These are phyloP conservation scores for Cladochytrium replicatum DNA, from an alignment of 192 early-diverging fungal species.

Conservation along the genomic window DNA sequence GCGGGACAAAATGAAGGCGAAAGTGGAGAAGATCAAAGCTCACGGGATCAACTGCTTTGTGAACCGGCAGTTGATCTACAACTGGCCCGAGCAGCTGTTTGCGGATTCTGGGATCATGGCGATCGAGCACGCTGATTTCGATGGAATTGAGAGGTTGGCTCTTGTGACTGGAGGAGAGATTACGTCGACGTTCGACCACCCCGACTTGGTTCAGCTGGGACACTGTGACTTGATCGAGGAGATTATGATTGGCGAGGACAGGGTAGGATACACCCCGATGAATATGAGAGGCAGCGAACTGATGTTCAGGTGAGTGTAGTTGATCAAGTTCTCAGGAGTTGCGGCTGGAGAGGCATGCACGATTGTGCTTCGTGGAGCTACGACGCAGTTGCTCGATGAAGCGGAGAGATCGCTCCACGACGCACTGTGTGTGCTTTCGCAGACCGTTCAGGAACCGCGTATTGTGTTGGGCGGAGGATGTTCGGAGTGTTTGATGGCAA, in stretches of 20 bases:
- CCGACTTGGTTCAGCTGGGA: conserved; percentile 89
- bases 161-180: conserved; percentile 98
- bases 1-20: conserved; percentile 93
- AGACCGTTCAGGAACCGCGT: conserved; percentile 87
- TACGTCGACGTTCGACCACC: conserved; percentile 95
- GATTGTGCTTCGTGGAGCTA: conserved; percentile 93
- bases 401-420: conserved; percentile 96
- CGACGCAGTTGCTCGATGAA: conserved; percentile 90
- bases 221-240: conserved; percentile 96
- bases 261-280: conserved; percentile 3
- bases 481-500: conserved; percentile 94
- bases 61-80: conserved; percentile 99
- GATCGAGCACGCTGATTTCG: conserved; percentile 99
- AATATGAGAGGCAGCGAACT: neutral
- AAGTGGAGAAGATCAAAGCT: conserved; percentile 96
- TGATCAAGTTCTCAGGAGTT: conserved; percentile 95
- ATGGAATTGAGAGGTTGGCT: conserved; percentile 93
- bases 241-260: conserved; percentile 97
- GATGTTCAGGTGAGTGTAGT: conserved; percentile 14
- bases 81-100: conserved; percentile 99
- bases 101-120: conserved; percentile 94
- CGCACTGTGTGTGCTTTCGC: conserved; percentile 88
- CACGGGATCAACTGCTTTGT: conserved; percentile 99
- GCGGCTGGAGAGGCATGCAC: conserved; percentile 96
- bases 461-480: conserved; percentile 94